Base-by-base conservation (phyloP, 768 basidiomycete genomes). In the Hygrophoropsis aurantiaca region DNA sequence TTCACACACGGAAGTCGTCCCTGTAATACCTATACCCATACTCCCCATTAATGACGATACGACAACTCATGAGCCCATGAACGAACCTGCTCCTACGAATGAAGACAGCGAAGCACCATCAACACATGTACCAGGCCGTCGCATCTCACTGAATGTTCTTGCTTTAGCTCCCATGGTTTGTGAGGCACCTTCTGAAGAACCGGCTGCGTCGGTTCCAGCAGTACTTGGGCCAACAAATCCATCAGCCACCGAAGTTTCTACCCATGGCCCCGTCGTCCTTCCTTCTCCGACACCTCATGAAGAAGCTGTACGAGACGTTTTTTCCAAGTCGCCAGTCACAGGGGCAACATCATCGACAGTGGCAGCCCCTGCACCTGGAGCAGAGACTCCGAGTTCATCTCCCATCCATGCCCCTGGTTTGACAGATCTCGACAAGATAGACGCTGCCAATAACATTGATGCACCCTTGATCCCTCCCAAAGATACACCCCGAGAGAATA, bases 11-110 rank as follows among this genome's bases (percentile, higher is more conserved):
- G 52, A 66, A 10, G 39, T 52, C 1, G 65, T 69, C 3, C 64
- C 72, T 37, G 53, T 57, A 8, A 58, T 73, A 3, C 68, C 70
- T 33, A 67, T 75, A 11, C 26, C 64, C 49, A 68, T 72, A 36
- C 59, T 73, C 4, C 72, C 74, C 11, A 71, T 74, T 39, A 73
- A 71, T 46, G 70, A 77, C 57, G 62, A 69, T 52, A 68, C 64
- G 53, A 65, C 65, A 2, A 45, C 54, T 26, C 51, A 49, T 21
- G 27, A 30, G n/a, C 19, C 15, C 40, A 39, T 19, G 18, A 44
- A 18, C 19, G 40, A 41, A 33, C 18, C 46, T 33, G 16, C 45
- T 16, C 18, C 36, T 18, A 21, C 41, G 24, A 34, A 42, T n/a
- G 20, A 35, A 37, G 13, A 26, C 15, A 37, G 39, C 21, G 39